A percentile compares a stretch with the other conserved stretches of the same genome.
Conservation (phyloP, 805 yeast genomes). For the Diddensiella caesifluorescens region DNA sequence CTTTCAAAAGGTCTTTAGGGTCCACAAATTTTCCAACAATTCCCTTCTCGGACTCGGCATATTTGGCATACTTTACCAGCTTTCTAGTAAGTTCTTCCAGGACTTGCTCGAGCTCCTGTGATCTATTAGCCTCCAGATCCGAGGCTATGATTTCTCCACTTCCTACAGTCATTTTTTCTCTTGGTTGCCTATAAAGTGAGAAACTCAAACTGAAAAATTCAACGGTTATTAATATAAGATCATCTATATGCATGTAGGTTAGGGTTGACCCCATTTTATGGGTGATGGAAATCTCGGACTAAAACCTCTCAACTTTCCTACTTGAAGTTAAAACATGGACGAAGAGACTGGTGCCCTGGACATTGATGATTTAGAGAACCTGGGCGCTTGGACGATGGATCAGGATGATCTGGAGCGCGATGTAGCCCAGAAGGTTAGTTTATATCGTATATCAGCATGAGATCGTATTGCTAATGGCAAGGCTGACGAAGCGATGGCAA, state of each 20-base stretch:
- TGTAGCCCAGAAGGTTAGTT: conserved; percentile 45
- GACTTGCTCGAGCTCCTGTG: conserved; percentile 50
- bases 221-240: too few species aligned
- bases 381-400: conserved; percentile 46
- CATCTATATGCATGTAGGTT: too few species aligned
- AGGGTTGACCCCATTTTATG: too few species aligned
- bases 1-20: conserved; percentile 43
- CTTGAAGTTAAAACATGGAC: too few species aligned
- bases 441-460: neutral
- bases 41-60: conserved; percentile 39
- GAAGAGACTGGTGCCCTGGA: too few species aligned
- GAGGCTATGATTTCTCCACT: conserved; percentile 7
- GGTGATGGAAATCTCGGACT: too few species aligned
- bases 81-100: conserved; percentile 47
- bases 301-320: too few species aligned
- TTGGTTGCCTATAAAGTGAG: neutral
- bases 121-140: conserved; percentile 46
- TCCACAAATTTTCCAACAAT: conserved; percentile 42
- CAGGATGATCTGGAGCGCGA: conserved; percentile 74
- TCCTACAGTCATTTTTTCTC: conserved; percentile 12
- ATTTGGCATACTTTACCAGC: conserved; percentile 50
- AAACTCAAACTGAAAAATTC: neutral
- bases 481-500: conserved; percentile 58
- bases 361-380: conserved; percentile 6
- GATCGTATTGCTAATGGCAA: conserved; percentile 22